Base-by-base conservation (phyloP, 352 stramenopile genomes). In the Phytophthora rubi region DNA sequence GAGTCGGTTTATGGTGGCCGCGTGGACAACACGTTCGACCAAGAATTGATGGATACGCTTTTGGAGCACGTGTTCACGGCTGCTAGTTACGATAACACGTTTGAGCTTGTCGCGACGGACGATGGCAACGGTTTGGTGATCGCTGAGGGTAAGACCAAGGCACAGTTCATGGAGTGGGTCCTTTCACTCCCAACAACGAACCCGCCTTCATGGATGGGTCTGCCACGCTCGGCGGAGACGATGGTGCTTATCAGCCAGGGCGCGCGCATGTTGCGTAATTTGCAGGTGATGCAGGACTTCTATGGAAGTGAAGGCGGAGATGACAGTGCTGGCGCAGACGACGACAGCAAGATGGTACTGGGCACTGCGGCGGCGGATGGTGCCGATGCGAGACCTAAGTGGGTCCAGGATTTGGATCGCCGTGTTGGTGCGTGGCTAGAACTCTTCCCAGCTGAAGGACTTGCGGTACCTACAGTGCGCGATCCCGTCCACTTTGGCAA, bases 1-100 rank as follows among this genome's bases (percentile, higher is more conserved):
- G 91, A 99, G 63, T 98, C 94, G 55, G 89, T 99, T 15, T 99
- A 99, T 71, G 98, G 98, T 55, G 98, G 98, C 35, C 89, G 97
- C 60, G 91, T 99, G 10, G 98, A 99, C 68, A 97, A 99, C 73
- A 84, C 89, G 59, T 98, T 97, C 45, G 98, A 99, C 70, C 97
- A 99, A 73, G 73, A 94, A 60, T 78, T 99, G 35, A 86, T 99
- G 60, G 93, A 98, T 53, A 93, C 89, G 52, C 80, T 99, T 58
- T 82, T 99, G 15, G 85, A 93, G 51, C 84, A 82, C 15, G 77
- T 98, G 10, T 99, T 99, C 79, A 97, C 93, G 6, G 88, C 94
- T 4, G 79, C 98, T 45, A 95, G 89, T 63, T 99, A 99, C 72
- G 88, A 99, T 71, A 89, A 86, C 58, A 90, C 82, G 4, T 95